Evolutionary conservation across 2,329 filamentous ascomycete species (phyloP).

Genomic region (Pseudohalonectria lignicola): DNA sequence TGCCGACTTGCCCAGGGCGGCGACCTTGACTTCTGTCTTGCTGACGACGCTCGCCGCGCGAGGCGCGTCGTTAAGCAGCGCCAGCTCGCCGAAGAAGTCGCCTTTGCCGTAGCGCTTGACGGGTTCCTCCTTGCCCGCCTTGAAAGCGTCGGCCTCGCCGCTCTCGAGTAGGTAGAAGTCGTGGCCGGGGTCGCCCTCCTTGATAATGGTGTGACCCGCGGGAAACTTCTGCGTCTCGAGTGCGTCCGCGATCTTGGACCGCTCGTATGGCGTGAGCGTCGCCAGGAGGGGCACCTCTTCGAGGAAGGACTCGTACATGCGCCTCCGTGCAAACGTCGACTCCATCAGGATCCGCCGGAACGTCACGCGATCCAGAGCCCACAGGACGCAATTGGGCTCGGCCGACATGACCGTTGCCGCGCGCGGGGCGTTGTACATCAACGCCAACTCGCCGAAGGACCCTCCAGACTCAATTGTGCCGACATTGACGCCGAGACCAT

Average conservation of each 20-base stretch:
- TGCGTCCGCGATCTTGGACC: slow-evolving; percentile 94
- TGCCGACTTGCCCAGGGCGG: slow-evolving; percentile 81
- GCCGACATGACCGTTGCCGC: slow-evolving; percentile 87
- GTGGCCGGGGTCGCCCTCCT: slow-evolving; percentile 81
- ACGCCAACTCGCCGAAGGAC: slow-evolving; percentile 89
- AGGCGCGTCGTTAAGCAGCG: slow-evolving; percentile 84
- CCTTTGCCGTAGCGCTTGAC: slow-evolving; percentile 82
- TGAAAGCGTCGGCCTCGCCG: slow-evolving; percentile 80
- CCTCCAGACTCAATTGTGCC: slow-evolving; percentile 75
- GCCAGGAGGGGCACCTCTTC: slow-evolving; percentile 84
- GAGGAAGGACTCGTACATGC: slow-evolving; percentile 95
- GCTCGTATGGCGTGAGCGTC: slow-evolving; percentile 80
- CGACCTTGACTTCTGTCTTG: slow-evolving; percentile 82
- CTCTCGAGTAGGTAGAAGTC: slow-evolving; percentile 86
- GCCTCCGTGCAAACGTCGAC: slow-evolving; percentile 86
- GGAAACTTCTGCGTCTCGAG: slow-evolving; percentile 83
- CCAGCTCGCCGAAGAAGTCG: slow-evolving; percentile 95
- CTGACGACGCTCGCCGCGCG: slow-evolving; percentile 83
- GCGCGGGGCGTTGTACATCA: slow-evolving; percentile 98
- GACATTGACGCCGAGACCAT: slow-evolving; percentile 77
- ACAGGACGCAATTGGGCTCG: slow-evolving; percentile 68
- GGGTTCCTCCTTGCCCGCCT: slow-evolving; percentile 55
- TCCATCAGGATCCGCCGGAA: slow-evolving; percentile 99
- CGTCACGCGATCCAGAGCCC: slow-evolving; percentile 90
- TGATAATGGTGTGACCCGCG: slow-evolving; percentile 72